Base-by-base conservation (phyloP, 768 basidiomycete species). In the Thelephora ganbajun region DNA sequence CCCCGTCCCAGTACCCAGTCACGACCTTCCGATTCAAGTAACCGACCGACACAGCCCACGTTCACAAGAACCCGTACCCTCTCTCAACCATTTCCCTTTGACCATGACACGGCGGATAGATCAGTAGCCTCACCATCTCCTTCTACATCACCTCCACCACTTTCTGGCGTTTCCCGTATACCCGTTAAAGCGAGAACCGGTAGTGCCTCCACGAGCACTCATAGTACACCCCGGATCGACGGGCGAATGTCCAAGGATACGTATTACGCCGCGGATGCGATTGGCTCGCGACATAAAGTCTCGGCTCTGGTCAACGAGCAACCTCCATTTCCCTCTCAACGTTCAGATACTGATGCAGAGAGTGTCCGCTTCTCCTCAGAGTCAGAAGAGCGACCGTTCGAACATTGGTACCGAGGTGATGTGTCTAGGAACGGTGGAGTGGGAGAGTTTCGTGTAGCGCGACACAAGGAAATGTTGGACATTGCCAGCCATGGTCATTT, bases 371-470 rank as follows among this genome's bases (percentile, higher is more conserved):
- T 70, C 11, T 85, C 84, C 4, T 72, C 65, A 20, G 85, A 89
- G 19, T 87, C 84, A 5, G 85, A 86, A 51, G 87, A 90, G 58
- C 74, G 75, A 12, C 86, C 86, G 0, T 90, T 81, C 50, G 85
- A 90, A 56, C 87, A 91, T 56, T 90, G 87, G 87, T 91, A 91
- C 58, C 79, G 87, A 44, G 87, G 87, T 1, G 87, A 91, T 54
- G 75, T 86, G 4, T 80, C 86, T 11, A 72, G 87, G 43, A 91
- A 91, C 57, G 87, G 87, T 20, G 87, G 87, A n/a, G 85, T 90
- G 11, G 87, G 87, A 44, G 87, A 90, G 61, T 65, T 87, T 47
- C 73, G 80, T 18, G 78, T 89, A 2, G 87, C 76, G 2, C 71
- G 73, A 55, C 71, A 80, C 49, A 70, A 80, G 61, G 87, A 91